A percentile compares a stretch with the other conserved stretches of the same genome.
Evolutionary conservation across 2,329 filamentous ascomycete genomes (phyloP).

Genomic region (Sclerotinia trifoliorum): DNA sequence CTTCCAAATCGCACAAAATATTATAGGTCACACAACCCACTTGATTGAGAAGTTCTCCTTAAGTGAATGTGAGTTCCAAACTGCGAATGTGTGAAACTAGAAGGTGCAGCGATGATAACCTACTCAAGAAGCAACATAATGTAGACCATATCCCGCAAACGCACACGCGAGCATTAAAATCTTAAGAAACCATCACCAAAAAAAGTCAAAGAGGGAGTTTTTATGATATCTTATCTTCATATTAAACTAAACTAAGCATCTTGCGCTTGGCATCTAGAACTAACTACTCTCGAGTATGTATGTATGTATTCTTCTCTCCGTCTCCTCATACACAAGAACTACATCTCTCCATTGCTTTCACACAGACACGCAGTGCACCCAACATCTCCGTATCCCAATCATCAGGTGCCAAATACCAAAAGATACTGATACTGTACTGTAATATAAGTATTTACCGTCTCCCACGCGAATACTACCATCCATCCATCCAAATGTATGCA

Average conservation of each 20-base stretch:
- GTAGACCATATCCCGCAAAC: too few species aligned
- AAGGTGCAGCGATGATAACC: too few species aligned
- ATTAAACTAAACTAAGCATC: not conserved
- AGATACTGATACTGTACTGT: not conserved
- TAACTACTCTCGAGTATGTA: not conserved
- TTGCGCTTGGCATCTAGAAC: not conserved
- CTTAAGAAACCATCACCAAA: too few species aligned
- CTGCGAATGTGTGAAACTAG: too few species aligned
- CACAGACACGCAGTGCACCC: not conserved
- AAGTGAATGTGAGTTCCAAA: too few species aligned
- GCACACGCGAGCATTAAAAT: too few species aligned
- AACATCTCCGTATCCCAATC: not conserved
- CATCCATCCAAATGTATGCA: slow-evolving; percentile 12
- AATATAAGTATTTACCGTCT: not conserved
- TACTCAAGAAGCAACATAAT: too few species aligned
- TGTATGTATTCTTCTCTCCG: not conserved
- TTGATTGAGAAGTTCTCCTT: too few species aligned
- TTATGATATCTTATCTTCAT: not conserved
- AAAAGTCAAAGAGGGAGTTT: not conserved
- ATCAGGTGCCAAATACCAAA: slow-evolving; percentile 1
- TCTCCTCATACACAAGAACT: not conserved
- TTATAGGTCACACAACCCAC: too few species aligned
- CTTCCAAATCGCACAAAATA: too few species aligned
- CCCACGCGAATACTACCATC: not conserved
- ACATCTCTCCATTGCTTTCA: not conserved